phyloP scores from a whole-genome alignment of 139 green algal species.

The Ostreobium quekettii region DNA sequence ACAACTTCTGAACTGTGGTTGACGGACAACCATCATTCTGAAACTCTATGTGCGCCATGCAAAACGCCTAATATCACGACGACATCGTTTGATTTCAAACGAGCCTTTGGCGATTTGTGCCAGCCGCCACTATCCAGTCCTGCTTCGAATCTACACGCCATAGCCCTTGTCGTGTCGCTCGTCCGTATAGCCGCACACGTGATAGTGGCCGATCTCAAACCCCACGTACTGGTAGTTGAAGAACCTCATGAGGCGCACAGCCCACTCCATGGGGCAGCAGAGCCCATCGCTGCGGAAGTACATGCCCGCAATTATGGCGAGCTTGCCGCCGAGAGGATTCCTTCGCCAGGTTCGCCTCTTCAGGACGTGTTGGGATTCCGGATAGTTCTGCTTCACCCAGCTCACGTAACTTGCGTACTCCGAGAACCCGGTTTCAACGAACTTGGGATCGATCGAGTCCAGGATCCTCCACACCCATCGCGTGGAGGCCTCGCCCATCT shows the following conservation, averaged over 20 bases:
- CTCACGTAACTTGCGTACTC: slow-evolving; percentile 44
- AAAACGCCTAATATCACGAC: too few relatives aligned
- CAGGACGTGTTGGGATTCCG: slow-evolving; percentile 21
- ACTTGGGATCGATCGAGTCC: slow-evolving; percentile 2
- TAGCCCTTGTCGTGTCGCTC: slow-evolving; percentile 2
- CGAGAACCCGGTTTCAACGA: slow-evolving; percentile 32
- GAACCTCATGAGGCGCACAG: not conserved
- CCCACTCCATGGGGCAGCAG: not conserved
- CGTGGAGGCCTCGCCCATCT: not conserved
- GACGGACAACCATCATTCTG: too few relatives aligned
- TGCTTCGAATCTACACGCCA: slow-evolving; percentile 13
- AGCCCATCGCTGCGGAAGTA: not conserved
- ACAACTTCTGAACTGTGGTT: too few relatives aligned
- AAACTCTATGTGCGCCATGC: too few relatives aligned
- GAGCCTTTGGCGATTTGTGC: too few relatives aligned
- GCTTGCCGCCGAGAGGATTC: not conserved
- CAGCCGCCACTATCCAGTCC: too few relatives aligned
- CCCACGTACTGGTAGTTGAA: slow-evolving; percentile 15
- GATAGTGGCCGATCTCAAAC: slow-evolving; percentile 14
- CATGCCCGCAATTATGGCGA: not conserved
- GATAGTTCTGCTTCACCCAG: slow-evolving; percentile 33
- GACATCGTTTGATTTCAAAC: too few relatives aligned
- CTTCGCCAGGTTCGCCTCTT: slow-evolving; percentile 9
- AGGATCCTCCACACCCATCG: slow-evolving; percentile 36
- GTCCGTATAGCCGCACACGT: slow-evolving; percentile 2